Base-by-base conservation (phyloP, 495 filamentous ascomycete species). In the Podospora appendiculata region DNA sequence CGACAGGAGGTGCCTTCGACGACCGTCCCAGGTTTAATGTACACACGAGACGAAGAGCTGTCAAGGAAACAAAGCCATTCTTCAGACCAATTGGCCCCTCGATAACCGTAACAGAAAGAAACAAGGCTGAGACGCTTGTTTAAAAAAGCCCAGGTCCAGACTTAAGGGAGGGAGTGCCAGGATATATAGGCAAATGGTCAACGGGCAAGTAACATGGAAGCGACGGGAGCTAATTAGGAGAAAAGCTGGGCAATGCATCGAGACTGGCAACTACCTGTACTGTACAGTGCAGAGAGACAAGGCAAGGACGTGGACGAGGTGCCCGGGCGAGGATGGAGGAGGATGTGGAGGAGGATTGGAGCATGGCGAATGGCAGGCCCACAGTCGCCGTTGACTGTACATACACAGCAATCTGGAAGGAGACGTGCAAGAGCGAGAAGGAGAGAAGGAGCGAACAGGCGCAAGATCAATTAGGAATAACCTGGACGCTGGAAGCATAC, bases 1-100 rank as follows among this genome's bases (percentile, higher is more conserved):
- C 54, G 53, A 54, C 45, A 39, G 52, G 17, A 39, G 34, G 39
- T 55, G 55, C 46, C 47, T 60, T 52, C 43, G 56, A 44, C 38
- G 54, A 35, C 32, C 48, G 48, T 35, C 49, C 46, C 34, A 41
- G 54, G 53, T 39, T 25, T 50, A 48, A 42, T 65, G 55, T 57
- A 61, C 48, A 63, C 49, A 53, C 19, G 38, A 55, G 54, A 59
- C 41, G 57, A 45, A 49, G 34, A 55, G 48, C 45, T 18, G 34
- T 58, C 54, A 73, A 69, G 62, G 63, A 70, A 72, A 69, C 61
- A 66, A 72, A 68, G 64, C 66, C 68, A 73, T 73, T 55, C 56
- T 50, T 53, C 43, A 53, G 52, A 62, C 61, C 59, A 59, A 66
- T 62, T 65, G 67, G 65, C 49, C 63, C 63, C 54, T 57, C 48